These are phyloP conservation scores for Spergularia marina DNA, from an alignment of 148 eudicot species.

Conservation along the genomic window DNA sequence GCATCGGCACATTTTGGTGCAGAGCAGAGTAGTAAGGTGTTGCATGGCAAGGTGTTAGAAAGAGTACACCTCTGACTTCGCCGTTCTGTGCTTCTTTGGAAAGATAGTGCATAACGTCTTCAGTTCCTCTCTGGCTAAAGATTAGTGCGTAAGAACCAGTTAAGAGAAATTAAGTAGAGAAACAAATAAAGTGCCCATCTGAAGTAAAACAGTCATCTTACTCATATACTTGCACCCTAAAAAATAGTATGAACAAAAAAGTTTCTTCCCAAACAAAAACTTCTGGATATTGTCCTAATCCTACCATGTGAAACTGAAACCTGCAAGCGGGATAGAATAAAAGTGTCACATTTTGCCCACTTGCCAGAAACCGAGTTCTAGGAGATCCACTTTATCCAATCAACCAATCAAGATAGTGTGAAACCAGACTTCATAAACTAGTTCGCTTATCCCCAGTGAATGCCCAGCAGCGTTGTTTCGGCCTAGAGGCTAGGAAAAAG, in stretches of 20 bases:
- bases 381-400: neutral
- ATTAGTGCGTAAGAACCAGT: slow-evolving; percentile 16
- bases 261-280: slow-evolving; percentile 1
- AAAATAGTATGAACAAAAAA: neutral
- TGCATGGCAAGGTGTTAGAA: slow-evolving; percentile 91
- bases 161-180: neutral
- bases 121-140: slow-evolving; percentile 79
- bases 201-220: neutral
- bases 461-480: too few species aligned
- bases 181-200: neutral
- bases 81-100: slow-evolving; percentile 61
- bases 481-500: too few species aligned
- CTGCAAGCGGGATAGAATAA: neutral
- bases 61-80: slow-evolving; percentile 63
- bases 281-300: neutral
- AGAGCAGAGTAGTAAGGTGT: slow-evolving; percentile 91
- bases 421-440: too few species aligned
- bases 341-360: neutral
- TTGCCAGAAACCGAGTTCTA: neutral
- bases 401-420: too few species aligned
- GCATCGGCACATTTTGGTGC: slow-evolving; percentile 80
- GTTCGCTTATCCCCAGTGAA: too few species aligned
- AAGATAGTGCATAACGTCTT: slow-evolving; percentile 87
- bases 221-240: too few species aligned
- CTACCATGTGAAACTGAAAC: neutral